Conservation (phyloP, 2,329 filamentous ascomycete genomes). For the Tolypocladium tundrense region DNA sequence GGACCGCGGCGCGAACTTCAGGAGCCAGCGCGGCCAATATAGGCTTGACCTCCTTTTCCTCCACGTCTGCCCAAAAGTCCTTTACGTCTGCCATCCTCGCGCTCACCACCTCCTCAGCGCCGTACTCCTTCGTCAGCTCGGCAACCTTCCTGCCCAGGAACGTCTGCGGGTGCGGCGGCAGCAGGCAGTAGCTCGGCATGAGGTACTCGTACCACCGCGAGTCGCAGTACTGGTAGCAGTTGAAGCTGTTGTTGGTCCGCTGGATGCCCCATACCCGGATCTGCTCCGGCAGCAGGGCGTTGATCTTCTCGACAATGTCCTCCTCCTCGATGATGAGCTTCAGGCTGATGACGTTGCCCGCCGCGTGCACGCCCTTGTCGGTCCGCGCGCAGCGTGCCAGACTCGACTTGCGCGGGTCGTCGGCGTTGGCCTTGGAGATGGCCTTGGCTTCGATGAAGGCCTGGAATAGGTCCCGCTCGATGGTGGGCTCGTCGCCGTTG, state of each 20-base stretch:
- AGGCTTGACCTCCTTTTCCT: constrained; percentile 70
- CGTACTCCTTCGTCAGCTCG: constrained; percentile 65
- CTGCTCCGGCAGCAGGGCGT: constrained; percentile 71
- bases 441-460: constrained; percentile 86
- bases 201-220: constrained; percentile 96
- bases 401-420: constrained; percentile 93
- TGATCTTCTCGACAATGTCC: constrained; percentile 84
- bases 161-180: constrained; percentile 84
- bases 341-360: constrained; percentile 87
- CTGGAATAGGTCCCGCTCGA: constrained; percentile 88
- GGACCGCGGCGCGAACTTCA: constrained; percentile 50
- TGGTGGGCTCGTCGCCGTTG: constrained; percentile 72
- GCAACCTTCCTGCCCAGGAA: constrained; percentile 75
- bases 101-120: constrained; percentile 58
- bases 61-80: constrained; percentile 72
- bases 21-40: constrained; percentile 53
- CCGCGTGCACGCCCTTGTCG: constrained; percentile 94
- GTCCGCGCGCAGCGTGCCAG: constrained; percentile 90
- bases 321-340: constrained; percentile 93
- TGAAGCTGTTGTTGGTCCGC: constrained; percentile 82
- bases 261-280: constrained; percentile 94
- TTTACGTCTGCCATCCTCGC: constrained; percentile 66
- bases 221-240: constrained; percentile 89
- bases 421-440: constrained; percentile 92
- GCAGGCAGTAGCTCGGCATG: constrained; percentile 82